Evolutionary conservation across 2,329 filamentous ascomycete genomes (phyloP), one percentile per base, ranked within the genome.

Genomic region (Grosmannia serpens): DNA sequence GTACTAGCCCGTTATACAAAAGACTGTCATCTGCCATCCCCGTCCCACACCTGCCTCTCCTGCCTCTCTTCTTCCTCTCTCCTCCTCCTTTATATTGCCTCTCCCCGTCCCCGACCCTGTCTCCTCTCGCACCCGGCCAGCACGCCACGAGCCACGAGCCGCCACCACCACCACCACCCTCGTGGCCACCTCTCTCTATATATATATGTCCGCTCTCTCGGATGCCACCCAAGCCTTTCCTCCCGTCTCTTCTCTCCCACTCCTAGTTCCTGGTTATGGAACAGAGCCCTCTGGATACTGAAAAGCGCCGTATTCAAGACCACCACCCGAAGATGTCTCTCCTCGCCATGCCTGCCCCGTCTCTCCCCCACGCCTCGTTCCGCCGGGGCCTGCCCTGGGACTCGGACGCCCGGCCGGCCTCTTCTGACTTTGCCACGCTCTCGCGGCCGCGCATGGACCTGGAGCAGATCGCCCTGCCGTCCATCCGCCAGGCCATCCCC

Each of bases 311-410:
- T 61, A 64, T 63, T 61, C 58, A 65, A 61, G 64, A 62, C 59
- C 63, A 67, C 46, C 27, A 24, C 41, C n/a, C 62, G 62, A 77
- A 74, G 49, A 80, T 80, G 77, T 77, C 77, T 67, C 75, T 74
- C 66, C 70, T 80, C 64, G 72, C 75, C 62, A 79, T 78, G 69
- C 67, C 75, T 61, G 69, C 73, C 56, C 70, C 75, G 6, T 55
- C 55, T 17, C 68, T 73, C 56, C 68, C 73, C 44, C 71, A 75
- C 61, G 66, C 72, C 55, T 68, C 68, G 38, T 77, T 76, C 64
- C 69, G 69, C 61, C 69, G 68, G 4, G 33, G 33, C 11, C 46
- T 26, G 38, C 64, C 68, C 22, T 78, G 74, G 75, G 72, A 74
- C 3, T 29, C 41, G 10, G 56, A 54, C 24, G 15, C 20, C 11